phyloP scores from a whole-genome alignment of 176 grass and related monocot genomes.

The Aegilops tauschii region DNA sequence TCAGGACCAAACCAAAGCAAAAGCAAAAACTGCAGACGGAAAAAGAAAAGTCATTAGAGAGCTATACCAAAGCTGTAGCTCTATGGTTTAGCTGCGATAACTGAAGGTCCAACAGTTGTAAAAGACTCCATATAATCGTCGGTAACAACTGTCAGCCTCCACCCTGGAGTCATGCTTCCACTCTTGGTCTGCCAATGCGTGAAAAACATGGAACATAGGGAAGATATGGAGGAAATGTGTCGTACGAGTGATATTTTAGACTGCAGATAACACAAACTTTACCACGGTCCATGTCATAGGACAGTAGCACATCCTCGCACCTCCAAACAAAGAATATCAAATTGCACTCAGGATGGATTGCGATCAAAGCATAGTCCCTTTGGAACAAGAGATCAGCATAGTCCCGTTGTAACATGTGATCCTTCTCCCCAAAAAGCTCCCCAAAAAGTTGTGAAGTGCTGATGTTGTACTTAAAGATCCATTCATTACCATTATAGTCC shows the following conservation, averaged over 20 bases:
- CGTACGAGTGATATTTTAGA: background rate
- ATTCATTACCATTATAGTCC: background rate
- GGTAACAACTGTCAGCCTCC: background rate
- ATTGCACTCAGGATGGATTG: background rate
- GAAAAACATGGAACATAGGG: background rate
- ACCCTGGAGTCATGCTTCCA: background rate
- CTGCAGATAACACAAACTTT: background rate
- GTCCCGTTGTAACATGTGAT: too few species aligned
- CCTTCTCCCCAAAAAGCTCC: background rate
- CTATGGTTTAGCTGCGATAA: background rate
- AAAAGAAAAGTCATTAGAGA: too few species aligned
- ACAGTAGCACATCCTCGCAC: background rate
- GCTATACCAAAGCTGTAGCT: too few species aligned
- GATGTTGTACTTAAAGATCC: constrained; percentile 3
- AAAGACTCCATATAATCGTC: background rate
- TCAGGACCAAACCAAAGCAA: too few species aligned
- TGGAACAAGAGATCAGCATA: background rate
- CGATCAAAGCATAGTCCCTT: background rate
- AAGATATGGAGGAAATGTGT: background rate
- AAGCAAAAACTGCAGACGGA: too few species aligned
- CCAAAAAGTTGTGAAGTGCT: background rate
- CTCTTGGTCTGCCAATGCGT: background rate
- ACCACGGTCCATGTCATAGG: background rate
- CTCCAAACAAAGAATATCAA: background rate
- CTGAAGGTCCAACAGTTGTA: background rate